Percentiles rank a stretch among this genome's conserved stretches.
Evolutionary conservation across 2,329 filamentous ascomycete species (phyloP).

Genomic region (Zymoseptoria brevis): DNA sequence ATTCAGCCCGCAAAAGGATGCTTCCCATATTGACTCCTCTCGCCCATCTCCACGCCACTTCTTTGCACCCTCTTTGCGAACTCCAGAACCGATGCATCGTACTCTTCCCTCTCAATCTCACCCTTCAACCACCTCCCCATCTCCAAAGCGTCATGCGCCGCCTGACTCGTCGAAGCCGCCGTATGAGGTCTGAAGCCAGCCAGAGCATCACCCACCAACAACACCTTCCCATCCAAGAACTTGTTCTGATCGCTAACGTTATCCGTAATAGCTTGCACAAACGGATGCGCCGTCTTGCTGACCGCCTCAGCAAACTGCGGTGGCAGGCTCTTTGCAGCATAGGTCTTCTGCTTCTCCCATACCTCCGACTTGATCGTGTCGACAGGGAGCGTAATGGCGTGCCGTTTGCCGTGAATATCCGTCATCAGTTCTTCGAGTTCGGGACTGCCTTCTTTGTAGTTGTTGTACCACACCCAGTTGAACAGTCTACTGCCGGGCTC

Average conservation of each 20-base stretch:
- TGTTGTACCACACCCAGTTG: slow-evolving; percentile 44
- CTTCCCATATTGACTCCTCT: slow-evolving; percentile 34
- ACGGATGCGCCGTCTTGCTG: slow-evolving; percentile 34
- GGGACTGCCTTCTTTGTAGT: slow-evolving; percentile 32
- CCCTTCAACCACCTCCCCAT: slow-evolving; percentile 35
- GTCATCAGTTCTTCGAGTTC: slow-evolving; percentile 40
- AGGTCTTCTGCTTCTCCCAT: slow-evolving; percentile 33
- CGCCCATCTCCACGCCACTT: slow-evolving; percentile 34
- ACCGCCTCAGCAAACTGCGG: slow-evolving; percentile 39
- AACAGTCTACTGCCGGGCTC: slow-evolving; percentile 35
- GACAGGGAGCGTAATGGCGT: slow-evolving; percentile 38
- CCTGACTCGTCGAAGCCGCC: slow-evolving; percentile 41
- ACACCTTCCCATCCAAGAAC: slow-evolving; percentile 36
- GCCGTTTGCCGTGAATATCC: slow-evolving; percentile 33
- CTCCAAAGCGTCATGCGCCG: slow-evolving; percentile 38
- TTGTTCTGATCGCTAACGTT: slow-evolving; percentile 31
- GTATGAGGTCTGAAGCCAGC: slow-evolving; percentile 42
- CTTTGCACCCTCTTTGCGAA: slow-evolving; percentile 33
- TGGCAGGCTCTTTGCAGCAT: slow-evolving; percentile 29
- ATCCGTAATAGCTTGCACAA: slow-evolving; percentile 41
- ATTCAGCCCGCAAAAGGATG: slow-evolving; percentile 21
- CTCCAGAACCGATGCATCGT: slow-evolving; percentile 31
- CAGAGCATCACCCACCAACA: slow-evolving; percentile 42
- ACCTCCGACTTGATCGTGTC: slow-evolving; percentile 33
- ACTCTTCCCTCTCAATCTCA: slow-evolving; percentile 28